Evolutionary conservation across 2,329 filamentous ascomycete genomes (phyloP), one percentile per base, ranked within the genome.

Genomic region (Mycocentrospora acerina): DNA sequence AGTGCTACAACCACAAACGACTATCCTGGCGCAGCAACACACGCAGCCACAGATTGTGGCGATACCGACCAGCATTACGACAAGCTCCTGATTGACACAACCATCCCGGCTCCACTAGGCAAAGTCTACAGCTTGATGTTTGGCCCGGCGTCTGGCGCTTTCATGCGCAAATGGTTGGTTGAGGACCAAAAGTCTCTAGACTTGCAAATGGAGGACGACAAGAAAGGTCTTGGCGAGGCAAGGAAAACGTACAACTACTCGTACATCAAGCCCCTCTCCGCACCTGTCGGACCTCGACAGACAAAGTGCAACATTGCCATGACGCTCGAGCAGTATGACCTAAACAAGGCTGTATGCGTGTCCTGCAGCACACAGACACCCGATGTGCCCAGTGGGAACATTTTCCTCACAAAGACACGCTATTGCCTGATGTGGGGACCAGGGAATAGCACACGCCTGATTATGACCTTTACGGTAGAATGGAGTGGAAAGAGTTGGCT

Each of bases 401-500:
- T 95, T 3, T 98, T 98, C 62, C 80, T 81, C 25, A 86, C 88
- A 30, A 97, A 96, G 70, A 98, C 93, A 3, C 88, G 86, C 55
- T 98, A 97, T 61, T 95, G 94, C 60, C 76, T 98, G 15, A 88
- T 88, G 35, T 98, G 93, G 93, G 90, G 84, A 4, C 83, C 93
- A 34, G 85, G 83, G 46, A 95, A 95, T 58, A 74, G 82, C 26
- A 98, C 94, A 1, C 80, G 90, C 18, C 72, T 98, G 19, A 82
- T 93, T 46, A 85, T 91, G 71, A 96, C 85, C 52, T 96, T 89
- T 65, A 85, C 83, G 2, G 87, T 96, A 29, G 94, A 98, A 61
- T 98, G 94, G 94, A 85, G 85, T 3, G 90, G 90, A 55, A 98
- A 97, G 76, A 96, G 90, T 72, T 98, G 93, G 93, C 73, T 98